Evolutionary conservation across 2,329 filamentous ascomycete genomes (phyloP), one percentile per base, ranked within the genome.

Genomic region (Colletotrichum limetticola): DNA sequence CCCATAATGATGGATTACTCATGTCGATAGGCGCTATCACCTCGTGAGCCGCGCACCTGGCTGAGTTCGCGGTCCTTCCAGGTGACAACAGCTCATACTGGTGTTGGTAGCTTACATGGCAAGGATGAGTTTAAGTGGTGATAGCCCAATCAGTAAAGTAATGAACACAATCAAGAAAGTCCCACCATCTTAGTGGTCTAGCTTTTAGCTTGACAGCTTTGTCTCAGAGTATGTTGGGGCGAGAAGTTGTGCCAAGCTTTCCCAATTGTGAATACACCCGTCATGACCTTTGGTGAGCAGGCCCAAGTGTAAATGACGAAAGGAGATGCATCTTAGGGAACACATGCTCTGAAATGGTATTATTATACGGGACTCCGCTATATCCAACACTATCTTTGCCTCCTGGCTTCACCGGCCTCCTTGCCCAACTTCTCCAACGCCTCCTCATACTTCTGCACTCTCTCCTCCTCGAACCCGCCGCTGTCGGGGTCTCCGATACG

Each of bases 371-470:
- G 26, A 56, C 49, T 7, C 14, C 22, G 16, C 30, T 35, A 22
- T 6, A 28, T 49, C 35, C 30, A n/a, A 24, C 16, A 11, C 72
- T 74, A 75, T 24, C 72, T 49, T 19, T 74, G 72, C 69, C 67
- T 75, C 69, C 69, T 74, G 7, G 72, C 76, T 46, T 82, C 79
- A n/a, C 78, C 79, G 0, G 92, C 92, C 77, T 93, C 91, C 68
- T 87, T 86, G 63, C 90, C 90, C 75, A 95, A 83, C 78, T 86
- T 86, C 75, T 87, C 87, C 75, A 96, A 81, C 14, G 92, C 92
- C 35, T 80, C 77, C 77, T 90, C 87, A 72, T 90, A 90, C 46
- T 79, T 79, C 59, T 81, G 79, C 11, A 89, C 79, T 71, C 84
- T 84, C 60, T 83, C 84, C 76, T 89, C 86, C 14, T 76, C 77